Evolutionary conservation across 2,329 filamentous ascomycete genomes (phyloP), one percentile per base, ranked within the genome.

Genomic region (Diaporthe sp.): DNA sequence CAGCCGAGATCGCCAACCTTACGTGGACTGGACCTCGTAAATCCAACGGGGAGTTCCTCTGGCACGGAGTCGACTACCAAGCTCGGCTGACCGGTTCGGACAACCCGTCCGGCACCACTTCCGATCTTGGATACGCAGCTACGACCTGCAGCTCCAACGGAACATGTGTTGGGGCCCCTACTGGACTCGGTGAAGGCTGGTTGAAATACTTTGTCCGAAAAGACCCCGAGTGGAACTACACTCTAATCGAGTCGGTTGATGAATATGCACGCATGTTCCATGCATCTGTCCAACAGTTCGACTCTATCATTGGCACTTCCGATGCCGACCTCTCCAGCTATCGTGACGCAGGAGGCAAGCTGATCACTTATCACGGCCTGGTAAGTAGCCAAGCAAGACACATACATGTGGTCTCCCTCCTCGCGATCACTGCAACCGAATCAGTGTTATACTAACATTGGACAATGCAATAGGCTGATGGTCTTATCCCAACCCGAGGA

Each of bases 321-420:
- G 64, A 68, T 54, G 19, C 64, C n/a, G 47, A 68, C 17, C 50
- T 68, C 9, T 38, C 64, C 13, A 8, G 9, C 8, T 68, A 28
- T 25, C 47, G 15, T 9, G 15, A 68, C 0, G 17, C 45, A n/a
- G 64, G 64, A 40, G 64, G 64, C 6, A 68, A 68, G 9, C 30
- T 68, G 22, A 52, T 68, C 35, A 54, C 64, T 40, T 68, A 68
- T 38, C 64, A 68, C 25, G 64, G 64, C n/a, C 47, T 68, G 15
- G 47, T 68, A 54, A 28, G 64, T 54, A 13, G 15, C 1, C 2
- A 28, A 28, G 4, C 10, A 40, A 1, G 13, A 33, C 25, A 22
- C n/a, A n/a, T n/a, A 30, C 1, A 4, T 4, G 1, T 47, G 4
- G 19, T 17, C 19, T 17, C 17, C 12, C 4, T 38, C 13, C 35